These are phyloP conservation scores for Daldinia childiae DNA, from an alignment of 495 filamentous ascomycete species.

Conservation along the genomic window DNA sequence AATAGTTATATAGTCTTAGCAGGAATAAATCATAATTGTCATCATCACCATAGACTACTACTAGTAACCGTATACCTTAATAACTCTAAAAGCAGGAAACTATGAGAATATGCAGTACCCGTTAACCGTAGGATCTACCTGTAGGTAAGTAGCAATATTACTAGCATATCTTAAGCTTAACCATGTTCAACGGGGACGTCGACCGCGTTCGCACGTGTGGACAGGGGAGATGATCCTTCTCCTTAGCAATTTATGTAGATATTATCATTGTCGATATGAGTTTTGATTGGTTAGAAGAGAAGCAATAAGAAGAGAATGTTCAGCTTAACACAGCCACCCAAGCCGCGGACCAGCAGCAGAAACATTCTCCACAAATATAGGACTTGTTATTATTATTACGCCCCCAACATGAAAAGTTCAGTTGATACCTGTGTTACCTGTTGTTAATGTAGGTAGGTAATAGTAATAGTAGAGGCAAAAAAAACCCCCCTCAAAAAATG, in stretches of 20 bases:
- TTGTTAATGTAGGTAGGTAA: too few species aligned
- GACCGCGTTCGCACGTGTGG: slow-evolving; percentile 25
- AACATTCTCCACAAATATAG: slow-evolving; percentile 29
- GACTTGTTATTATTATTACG: slow-evolving; percentile 29
- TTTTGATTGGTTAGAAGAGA: slow-evolving; percentile 20
- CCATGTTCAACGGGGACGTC: not conserved
- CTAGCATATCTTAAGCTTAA: not conserved
- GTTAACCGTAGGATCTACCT: slow-evolving; percentile 10
- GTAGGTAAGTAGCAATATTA: slow-evolving; percentile 4
- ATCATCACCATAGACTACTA: not conserved
- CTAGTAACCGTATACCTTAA: not conserved
- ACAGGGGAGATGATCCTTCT: slow-evolving; percentile 28
- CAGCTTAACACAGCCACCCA: slow-evolving; percentile 35
- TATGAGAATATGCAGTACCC: not conserved
- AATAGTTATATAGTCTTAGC: not conserved
- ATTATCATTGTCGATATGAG: slow-evolving; percentile 14
- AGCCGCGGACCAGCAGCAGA: slow-evolving; percentile 20
- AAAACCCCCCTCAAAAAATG: too few species aligned
- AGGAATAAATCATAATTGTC: not conserved
- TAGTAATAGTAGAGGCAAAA: too few species aligned
- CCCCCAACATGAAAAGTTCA: slow-evolving; percentile 22
- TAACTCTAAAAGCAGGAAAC: not conserved
- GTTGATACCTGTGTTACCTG: too few species aligned
- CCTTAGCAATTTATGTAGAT: slow-evolving; percentile 5
- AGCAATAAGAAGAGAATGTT: slow-evolving; percentile 16